Base-by-base conservation (phyloP, 1,284 basidiomycete species). In the Takashimella koratensis region DNA sequence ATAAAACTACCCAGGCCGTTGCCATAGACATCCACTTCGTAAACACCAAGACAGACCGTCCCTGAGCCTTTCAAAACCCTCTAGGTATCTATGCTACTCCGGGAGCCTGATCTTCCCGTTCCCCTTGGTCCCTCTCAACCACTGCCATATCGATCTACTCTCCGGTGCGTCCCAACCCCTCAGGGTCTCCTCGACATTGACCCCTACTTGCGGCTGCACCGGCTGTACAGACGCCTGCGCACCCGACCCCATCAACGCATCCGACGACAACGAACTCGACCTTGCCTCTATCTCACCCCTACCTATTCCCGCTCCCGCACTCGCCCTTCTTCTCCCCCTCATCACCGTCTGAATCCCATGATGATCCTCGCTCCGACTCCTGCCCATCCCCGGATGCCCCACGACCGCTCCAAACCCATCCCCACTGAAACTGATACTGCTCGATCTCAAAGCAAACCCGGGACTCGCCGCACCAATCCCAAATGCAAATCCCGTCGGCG, bases 381-480 rank as follows among this genome's bases (percentile, higher is more conserved):
- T 49, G 11, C 46, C 46, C 21, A 54, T 41, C 27, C 47, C 30
- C 27, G 30, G 30, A 36, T 8, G 16, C 16, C 30, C 30, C 8
- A 36, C 30, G 16, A 8, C 30, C 8, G 10, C 30, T 8, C 10
- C 16, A 8, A 8, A 8, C 8, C 30, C 30, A 36, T 16, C 30
- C 16, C 30, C 30, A 36, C 30, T 47, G 47, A 10, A 23, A 22
- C 56, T 60, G 22, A 68, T 59, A 45, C 57, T 58, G n/a, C 58
- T 64, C 2, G 64, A 59, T 3, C 74, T 59, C 13, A 76, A 58
- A 6, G 71, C 68, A 53, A 77, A 77, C 2, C 76, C 76, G 1
- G 76, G 76, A 22, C 67, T 70, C n/a, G 74, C 67, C 4, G 74
- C 75, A 44, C 75, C 75, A 26, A 77, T 59, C 12, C 76, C 76